Conservation (phyloP, 805 yeast genomes). For the Kluyveromyces lactis region DNA sequence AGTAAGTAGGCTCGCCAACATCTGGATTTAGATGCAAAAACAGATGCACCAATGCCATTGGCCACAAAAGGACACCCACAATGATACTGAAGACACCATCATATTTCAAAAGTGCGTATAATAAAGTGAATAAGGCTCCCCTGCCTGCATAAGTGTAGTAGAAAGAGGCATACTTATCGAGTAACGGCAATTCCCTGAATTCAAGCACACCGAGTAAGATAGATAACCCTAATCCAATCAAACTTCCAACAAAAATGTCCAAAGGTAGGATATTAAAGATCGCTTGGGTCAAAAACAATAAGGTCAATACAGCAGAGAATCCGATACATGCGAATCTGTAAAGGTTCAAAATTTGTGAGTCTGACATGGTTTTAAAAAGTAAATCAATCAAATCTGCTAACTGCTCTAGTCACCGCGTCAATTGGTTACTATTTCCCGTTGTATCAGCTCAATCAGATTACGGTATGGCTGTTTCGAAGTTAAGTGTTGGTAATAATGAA, state of each 20-base stretch:
- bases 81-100: constrained; percentile 50
- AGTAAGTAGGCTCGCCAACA: constrained; percentile 73
- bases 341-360: constrained; percentile 6
- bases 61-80: constrained; percentile 48
- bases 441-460: too few species aligned
- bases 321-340: constrained; percentile 40
- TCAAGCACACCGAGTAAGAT: constrained; percentile 39
- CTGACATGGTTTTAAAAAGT: too few species aligned
- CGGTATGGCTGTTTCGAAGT: too few species aligned
- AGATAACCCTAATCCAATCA: constrained; percentile 52
- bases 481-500: too few species aligned
- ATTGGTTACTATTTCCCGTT: too few species aligned
- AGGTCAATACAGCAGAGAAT: constrained; percentile 47
- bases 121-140: constrained; percentile 32
- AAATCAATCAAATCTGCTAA: too few species aligned
- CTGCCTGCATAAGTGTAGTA: constrained; percentile 56
- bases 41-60: constrained; percentile 51
- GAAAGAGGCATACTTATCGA: constrained; percentile 59
- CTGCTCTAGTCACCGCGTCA: too few species aligned
- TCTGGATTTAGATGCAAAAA: constrained; percentile 66
- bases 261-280: constrained; percentile 16
- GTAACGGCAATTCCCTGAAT: constrained; percentile 43
- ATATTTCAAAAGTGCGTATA: constrained; percentile 46
- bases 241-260: constrained; percentile 44
- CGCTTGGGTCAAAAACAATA: constrained; percentile 17